Base-by-base conservation (phyloP, 2,329 filamentous ascomycete species). In the Claviceps arundinis region DNA sequence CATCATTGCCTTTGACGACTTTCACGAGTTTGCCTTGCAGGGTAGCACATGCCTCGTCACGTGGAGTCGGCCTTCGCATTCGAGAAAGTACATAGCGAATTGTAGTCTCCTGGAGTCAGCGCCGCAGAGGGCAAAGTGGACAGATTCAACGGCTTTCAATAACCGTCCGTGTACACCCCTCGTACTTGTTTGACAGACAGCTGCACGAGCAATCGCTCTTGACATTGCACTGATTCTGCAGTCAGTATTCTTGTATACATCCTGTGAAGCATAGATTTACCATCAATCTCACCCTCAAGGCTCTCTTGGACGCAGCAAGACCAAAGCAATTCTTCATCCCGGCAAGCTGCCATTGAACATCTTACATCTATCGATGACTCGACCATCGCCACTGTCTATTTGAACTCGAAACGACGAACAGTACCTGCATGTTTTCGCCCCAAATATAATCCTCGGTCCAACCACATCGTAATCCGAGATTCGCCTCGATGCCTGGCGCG, bases 401-500 rank as follows among this genome's bases (percentile, higher is more conserved):
- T n/a, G n/a, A 47, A 37, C 34, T 13, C 17, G 30, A 16, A 19
- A 47, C 44, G 11, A 19, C 26, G 22, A 3, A 16, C 4, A 34
- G 9, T 34, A 37, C 4, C n/a, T 16, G 30, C 5, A 38, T 22
- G 45, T 17, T 16, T 44, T 17, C 34, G 34, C 17, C 2, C 11
- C 34, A 37, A 4, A 34, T 3, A 50, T 17, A 37, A 16, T 7
- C 16, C 14, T 48, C 8, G 38, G n/a, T 9, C 13, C 11, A 42
- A 34, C n/a, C 34, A 5, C 14, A 9, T 11, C 17, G 8, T 24
- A 44, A 11, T 19, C 3, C 5, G 22, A 43, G 40, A 13, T 37
- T 42, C 19, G 44, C 30, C 24, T 56, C 62, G 58, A 68, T 68
- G 65, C 65, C 65, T 56, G 73, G 71, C 68, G 77, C 76, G 64